A percentile compares a stretch with the other conserved stretches of the same genome.
Evolutionary conservation across 1,139 yeast species (phyloP).

Genomic region (Trichomonascaceae sp.): DNA sequence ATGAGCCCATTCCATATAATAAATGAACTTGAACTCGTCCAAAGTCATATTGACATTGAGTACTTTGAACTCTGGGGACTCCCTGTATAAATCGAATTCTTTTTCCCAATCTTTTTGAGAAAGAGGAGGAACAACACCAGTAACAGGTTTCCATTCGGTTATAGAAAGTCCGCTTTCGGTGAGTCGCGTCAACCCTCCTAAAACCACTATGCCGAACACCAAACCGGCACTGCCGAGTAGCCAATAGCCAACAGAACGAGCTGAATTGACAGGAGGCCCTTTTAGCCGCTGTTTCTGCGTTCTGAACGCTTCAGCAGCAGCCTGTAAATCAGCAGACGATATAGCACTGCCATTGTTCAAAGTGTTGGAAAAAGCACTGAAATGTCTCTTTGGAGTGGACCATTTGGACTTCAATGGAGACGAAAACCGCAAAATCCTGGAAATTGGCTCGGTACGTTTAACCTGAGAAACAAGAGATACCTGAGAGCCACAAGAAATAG

Average conservation of each 20-base stretch:
- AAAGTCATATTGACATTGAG: slow-evolving; percentile 84
- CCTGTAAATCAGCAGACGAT: slow-evolving; percentile 11
- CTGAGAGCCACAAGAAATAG: slow-evolving; percentile 26
- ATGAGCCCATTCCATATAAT: slow-evolving; percentile 97
- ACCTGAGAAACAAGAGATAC: slow-evolving; percentile 4
- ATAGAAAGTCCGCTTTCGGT: slow-evolving; percentile 95
- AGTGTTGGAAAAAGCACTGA: not conserved
- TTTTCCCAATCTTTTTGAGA: slow-evolving; percentile 73
- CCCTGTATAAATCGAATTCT: slow-evolving; percentile 74
- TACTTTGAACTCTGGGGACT: slow-evolving; percentile 86
- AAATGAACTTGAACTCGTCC: slow-evolving; percentile 92
- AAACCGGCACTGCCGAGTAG: slow-evolving; percentile 82
- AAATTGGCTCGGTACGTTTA: not conserved
- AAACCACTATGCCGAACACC: slow-evolving; percentile 91
- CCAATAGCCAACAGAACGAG: slow-evolving; percentile 69
- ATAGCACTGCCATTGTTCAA: not conserved
- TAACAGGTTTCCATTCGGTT: slow-evolving; percentile 98
- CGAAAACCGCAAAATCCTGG: not conserved
- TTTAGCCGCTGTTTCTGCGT: slow-evolving; percentile 10
- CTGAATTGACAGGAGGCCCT: slow-evolving; percentile 27
- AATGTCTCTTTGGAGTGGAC: not conserved
- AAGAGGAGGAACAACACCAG: slow-evolving; percentile 89
- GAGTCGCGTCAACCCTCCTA: slow-evolving; percentile 91
- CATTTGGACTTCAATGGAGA: not conserved
- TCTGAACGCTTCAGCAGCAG: slow-evolving; percentile 13